These are phyloP conservation scores for Chloranthus sessilifolius DNA, from an alignment of 164 flowering plant genomes.

Conservation along the genomic window DNA sequence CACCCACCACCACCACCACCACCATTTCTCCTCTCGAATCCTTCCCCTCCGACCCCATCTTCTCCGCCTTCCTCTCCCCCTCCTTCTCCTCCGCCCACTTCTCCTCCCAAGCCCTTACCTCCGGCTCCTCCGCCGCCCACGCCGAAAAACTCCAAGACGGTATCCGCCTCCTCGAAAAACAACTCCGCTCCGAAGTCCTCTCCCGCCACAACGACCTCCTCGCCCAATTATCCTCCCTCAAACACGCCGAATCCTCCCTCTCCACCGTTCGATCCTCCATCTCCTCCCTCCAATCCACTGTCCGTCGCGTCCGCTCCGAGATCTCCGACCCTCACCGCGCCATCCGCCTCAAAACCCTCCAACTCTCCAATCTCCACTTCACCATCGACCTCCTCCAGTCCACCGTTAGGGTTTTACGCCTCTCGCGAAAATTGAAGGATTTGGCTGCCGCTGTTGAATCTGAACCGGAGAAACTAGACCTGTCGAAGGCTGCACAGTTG, in stretches of 20 bases:
- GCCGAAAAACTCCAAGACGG: constrained; percentile 85
- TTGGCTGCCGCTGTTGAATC: constrained; percentile 25
- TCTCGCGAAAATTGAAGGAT: constrained; percentile 61
- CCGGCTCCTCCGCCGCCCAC: constrained; percentile 89
- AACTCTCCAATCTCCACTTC: constrained; percentile 62
- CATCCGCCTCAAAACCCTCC: constrained; percentile 47
- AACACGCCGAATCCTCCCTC: constrained; percentile 66
- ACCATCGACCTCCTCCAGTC: constrained; percentile 53
- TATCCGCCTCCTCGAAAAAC: constrained; percentile 69
- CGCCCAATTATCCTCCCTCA: constrained; percentile 69
- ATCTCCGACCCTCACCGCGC: constrained; percentile 68
- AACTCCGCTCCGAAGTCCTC: constrained; percentile 80
- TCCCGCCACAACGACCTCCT: constrained; percentile 71
- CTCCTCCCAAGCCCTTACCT: constrained; percentile 90
- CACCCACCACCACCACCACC: constrained; percentile 17
- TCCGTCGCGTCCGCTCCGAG: constrained; percentile 67
- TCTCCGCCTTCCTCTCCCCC: constrained; percentile 84
- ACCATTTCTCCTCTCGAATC: constrained; percentile 42
- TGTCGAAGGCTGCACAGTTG: constrained; percentile 83
- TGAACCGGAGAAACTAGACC: constrained; percentile 54
- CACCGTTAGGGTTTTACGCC: constrained; percentile 53
- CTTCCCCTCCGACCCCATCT: constrained; percentile 69
- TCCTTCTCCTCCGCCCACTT: constrained; percentile 70
- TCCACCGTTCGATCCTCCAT: constrained; percentile 65
- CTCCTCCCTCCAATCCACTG: constrained; percentile 73